These are phyloP conservation scores for Taphrina populina DNA, from an alignment of 1,139 yeast genomes.

Conservation along the genomic window DNA sequence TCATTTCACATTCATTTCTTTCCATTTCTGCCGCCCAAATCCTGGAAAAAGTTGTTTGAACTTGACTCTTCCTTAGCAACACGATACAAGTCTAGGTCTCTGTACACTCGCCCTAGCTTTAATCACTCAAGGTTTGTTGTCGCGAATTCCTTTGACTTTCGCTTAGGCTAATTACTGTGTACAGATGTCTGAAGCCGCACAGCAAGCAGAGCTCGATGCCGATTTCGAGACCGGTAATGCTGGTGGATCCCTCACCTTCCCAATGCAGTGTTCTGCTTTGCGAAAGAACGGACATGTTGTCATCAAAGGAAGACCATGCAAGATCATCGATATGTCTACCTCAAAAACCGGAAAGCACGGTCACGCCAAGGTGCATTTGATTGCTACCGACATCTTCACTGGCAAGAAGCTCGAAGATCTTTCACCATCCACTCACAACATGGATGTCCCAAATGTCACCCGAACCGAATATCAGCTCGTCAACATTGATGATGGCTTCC, in stretches of 20 bases:
- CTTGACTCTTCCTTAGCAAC: too few relatives aligned
- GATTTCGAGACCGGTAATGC: conserved; percentile 97
- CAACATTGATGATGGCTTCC: conserved; percentile 97
- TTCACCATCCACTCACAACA: conserved; percentile 99
- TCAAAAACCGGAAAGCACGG: conserved; percentile 99
- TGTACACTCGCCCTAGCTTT: too few relatives aligned
- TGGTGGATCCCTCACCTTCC: conserved; percentile 98
- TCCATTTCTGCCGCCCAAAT: too few relatives aligned
- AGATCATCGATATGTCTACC: conserved; percentile 98
- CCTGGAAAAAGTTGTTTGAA: too few relatives aligned
- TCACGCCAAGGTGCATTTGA: conserved; percentile 99
- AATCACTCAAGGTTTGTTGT: too few relatives aligned
- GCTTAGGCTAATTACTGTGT: background rate
- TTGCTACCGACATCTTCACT: conserved; percentile 97
- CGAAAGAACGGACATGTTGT: conserved; percentile 99
- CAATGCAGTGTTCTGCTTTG: conserved; percentile 99
- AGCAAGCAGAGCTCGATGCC: conserved; percentile 54
- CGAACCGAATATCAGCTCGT: conserved; percentile 45
- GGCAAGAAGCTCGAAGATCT: conserved; percentile 99
- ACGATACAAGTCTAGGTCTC: too few relatives aligned
- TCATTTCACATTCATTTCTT: too few relatives aligned
- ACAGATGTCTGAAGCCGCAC: conserved; percentile 29
- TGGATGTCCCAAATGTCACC: conserved; percentile 96
- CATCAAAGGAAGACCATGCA: conserved; percentile 99
- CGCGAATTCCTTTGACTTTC: too few relatives aligned